Conservation (phyloP, 1,139 yeast genomes). For the Yamadazyma dendronema region DNA sequence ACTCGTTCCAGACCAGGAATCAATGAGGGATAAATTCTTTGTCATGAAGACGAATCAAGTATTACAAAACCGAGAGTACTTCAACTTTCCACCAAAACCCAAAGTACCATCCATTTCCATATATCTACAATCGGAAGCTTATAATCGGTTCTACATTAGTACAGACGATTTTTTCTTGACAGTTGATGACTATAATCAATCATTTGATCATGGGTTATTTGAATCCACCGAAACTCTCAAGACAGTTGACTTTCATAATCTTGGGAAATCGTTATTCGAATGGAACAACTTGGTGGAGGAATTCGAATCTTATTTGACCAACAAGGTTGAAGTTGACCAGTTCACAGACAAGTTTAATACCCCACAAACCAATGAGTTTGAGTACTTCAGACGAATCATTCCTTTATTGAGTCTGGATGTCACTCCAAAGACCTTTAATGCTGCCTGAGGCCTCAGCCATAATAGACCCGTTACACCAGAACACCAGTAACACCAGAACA, state of each 20-base stretch:
- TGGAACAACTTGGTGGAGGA: slow-evolving; percentile 58
- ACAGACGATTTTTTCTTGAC: slow-evolving; percentile 22
- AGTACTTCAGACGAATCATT: slow-evolving; percentile 37
- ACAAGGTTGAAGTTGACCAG: slow-evolving; percentile 36
- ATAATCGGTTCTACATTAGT: slow-evolving; percentile 30
- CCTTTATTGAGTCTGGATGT: slow-evolving; percentile 44
- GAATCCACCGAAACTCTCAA: slow-evolving; percentile 5
- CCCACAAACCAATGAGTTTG: slow-evolving; percentile 26
- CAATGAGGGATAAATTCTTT: slow-evolving; percentile 34
- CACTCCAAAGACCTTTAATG: slow-evolving; percentile 35
- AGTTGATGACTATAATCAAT: slow-evolving; percentile 11
- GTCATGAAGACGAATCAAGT: slow-evolving; percentile 18
- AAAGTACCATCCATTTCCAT: slow-evolving; percentile 37
- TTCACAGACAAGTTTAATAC: slow-evolving; percentile 20
- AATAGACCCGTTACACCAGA: no score
- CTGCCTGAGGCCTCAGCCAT: slow-evolving; percentile 14
- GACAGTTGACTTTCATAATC: slow-evolving; percentile 22
- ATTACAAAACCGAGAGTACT: slow-evolving; percentile 7
- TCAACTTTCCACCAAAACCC: slow-evolving; percentile 23
- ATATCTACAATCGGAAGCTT: slow-evolving; percentile 31
- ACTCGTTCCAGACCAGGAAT: slow-evolving; percentile 42
- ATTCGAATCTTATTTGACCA: slow-evolving; percentile 54
- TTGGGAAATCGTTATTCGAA: slow-evolving; percentile 68
- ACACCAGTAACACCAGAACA: no score
- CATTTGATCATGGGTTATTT: slow-evolving; percentile 13